A percentile compares a stretch with the other conserved stretches of the same genome.
phyloP scores from a whole-genome alignment of 345 rosid genomes.

The Eucalyptus microcorys region DNA sequence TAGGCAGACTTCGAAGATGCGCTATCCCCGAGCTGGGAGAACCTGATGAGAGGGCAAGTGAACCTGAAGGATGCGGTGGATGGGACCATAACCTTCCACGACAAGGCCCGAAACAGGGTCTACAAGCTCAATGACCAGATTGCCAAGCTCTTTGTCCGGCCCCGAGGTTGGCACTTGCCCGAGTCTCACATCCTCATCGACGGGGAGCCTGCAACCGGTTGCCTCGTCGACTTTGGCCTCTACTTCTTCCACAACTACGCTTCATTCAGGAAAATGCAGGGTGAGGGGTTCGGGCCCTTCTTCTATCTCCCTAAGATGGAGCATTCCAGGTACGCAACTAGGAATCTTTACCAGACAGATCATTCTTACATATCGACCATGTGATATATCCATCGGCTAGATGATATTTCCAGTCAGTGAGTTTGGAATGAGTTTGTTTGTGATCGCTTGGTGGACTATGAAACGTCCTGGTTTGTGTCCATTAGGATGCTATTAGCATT shows the following conservation, averaged over 20 bases:
- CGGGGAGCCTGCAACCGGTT: constrained; percentile 80
- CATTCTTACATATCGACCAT: neutral
- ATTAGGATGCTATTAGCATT: neutral
- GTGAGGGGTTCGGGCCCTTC: constrained; percentile 84
- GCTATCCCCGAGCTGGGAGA: constrained; percentile 92
- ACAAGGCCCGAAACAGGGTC: constrained; percentile 67
- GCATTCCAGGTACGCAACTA: constrained; percentile 48
- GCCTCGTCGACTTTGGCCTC: constrained; percentile 87
- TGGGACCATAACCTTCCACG: constrained; percentile 68
- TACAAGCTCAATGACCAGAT: constrained; percentile 76
- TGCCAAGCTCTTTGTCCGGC: constrained; percentile 83
- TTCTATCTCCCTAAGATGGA: constrained; percentile 97
- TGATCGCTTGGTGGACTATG: neutral
- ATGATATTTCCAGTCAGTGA: neutral
- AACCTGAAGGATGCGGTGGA: constrained; percentile 85
- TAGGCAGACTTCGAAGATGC: constrained; percentile 96
- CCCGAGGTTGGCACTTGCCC: constrained; percentile 90
- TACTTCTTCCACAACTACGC: constrained; percentile 78
- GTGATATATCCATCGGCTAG: neutral
- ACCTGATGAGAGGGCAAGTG: constrained; percentile 80
- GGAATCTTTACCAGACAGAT: neutral
- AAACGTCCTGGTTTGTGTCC: neutral
- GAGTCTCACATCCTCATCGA: constrained; percentile 81
- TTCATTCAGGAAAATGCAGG: constrained; percentile 53
- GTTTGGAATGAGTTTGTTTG: neutral